Percentiles rank a stretch among this genome's conserved stretches.
These are phyloP conservation scores for Didymellaceae sp. DNA, from an alignment of 2,329 filamentous ascomycete genomes.

Conservation along the genomic window DNA sequence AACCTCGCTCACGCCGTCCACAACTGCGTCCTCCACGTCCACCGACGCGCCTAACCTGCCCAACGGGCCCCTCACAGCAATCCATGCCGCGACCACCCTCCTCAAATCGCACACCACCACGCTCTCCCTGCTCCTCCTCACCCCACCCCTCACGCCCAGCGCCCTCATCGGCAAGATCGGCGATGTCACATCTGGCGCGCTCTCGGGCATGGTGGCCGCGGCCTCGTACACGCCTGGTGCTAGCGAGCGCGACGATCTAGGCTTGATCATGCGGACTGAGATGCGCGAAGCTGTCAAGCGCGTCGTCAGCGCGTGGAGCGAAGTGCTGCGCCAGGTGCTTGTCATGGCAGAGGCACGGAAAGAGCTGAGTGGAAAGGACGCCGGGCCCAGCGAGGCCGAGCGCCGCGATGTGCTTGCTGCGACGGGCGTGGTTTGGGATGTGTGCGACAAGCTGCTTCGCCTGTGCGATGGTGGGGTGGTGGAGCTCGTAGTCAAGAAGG, in stretches of 20 bases:
- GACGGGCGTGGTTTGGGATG: constrained; percentile 82
- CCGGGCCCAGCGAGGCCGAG: constrained; percentile 31
- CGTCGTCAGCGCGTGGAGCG: constrained; percentile 67
- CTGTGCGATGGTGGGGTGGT: constrained; percentile 72
- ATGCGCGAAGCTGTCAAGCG: constrained; percentile 65
- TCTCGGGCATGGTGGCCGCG: constrained; percentile 74
- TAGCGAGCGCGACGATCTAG: constrained; percentile 30
- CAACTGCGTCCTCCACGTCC: not conserved
- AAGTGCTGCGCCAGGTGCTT: constrained; percentile 67
- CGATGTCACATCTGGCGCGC: constrained; percentile 73
- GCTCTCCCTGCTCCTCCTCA: constrained; percentile 84
- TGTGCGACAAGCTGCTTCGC: constrained; percentile 74
- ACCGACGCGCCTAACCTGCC: constrained; percentile 23
- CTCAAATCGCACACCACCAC: constrained; percentile 87
- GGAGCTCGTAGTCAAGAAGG: constrained; percentile 73
- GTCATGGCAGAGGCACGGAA: constrained; percentile 61
- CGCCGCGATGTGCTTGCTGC: constrained; percentile 60
- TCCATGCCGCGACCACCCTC: constrained; percentile 73
- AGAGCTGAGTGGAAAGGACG: constrained; percentile 31
- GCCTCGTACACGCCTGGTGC: constrained; percentile 28
- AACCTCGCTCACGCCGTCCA: constrained; percentile 35
- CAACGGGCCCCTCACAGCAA: constrained; percentile 65
- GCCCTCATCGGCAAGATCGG: constrained; percentile 74
- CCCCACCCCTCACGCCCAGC: constrained; percentile 81
- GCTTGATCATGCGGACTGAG: constrained; percentile 65